These are phyloP conservation scores for Tulasnella sp. DNA, from an alignment of 768 basidiomycete species.

Conservation along the genomic window DNA sequence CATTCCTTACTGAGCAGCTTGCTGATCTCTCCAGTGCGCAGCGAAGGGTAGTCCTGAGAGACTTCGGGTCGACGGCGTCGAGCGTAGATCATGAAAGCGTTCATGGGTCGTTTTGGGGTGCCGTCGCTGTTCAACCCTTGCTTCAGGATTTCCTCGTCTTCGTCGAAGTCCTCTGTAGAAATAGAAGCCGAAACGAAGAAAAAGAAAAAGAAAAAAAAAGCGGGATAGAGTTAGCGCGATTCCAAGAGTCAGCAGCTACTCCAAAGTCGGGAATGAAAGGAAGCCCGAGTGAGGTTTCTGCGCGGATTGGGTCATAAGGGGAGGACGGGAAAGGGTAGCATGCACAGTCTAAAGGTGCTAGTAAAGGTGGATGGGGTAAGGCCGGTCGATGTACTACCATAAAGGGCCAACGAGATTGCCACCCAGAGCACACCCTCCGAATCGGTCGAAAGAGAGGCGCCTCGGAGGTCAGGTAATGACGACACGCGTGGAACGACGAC, in stretches of 20 bases:
- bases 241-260: neutral
- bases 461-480: neutral
- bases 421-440: neutral
- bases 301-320: constrained; percentile 4
- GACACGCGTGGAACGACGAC: neutral
- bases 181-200: neutral
- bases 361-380: neutral
- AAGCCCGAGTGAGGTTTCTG: neutral
- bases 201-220: neutral
- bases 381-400: neutral
- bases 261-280: neutral
- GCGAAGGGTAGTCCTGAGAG: constrained; percentile 78
- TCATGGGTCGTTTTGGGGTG: constrained; percentile 87
- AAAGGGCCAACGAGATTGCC: neutral
- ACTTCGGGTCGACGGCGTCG: constrained; percentile 73
- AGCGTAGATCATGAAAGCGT: constrained; percentile 92
- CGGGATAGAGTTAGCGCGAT: neutral
- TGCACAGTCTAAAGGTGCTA: constrained; percentile 41
- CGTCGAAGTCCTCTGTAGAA: neutral
- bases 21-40: constrained; percentile 88
- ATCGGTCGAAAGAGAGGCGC: neutral
- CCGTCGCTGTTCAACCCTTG: constrained; percentile 80
- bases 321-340: constrained; percentile 39
- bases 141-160: constrained; percentile 15
- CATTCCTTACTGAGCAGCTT: constrained; percentile 85